Evolutionary conservation across 345 rosid genomes (phyloP), one percentile per base, ranked within the genome.

Genomic region (Gossypium raimondii): DNA sequence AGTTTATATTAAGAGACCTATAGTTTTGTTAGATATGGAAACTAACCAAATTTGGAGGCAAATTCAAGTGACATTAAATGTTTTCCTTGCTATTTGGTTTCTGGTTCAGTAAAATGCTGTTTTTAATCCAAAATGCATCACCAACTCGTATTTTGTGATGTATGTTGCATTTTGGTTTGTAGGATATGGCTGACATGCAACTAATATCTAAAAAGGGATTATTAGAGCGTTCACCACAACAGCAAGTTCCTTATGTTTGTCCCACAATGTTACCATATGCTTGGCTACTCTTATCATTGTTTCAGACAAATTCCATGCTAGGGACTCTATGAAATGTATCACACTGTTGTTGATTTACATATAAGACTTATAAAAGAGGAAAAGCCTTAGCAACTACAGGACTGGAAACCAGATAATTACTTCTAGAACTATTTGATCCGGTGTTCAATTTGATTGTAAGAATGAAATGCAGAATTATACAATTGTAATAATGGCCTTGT

Each of bases 61-160:
- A 47, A 22, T 47, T 67, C 34, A 5, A 1, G 53, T 67, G 20
- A 41, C 10, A 41, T 41, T 41, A n/a, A 65, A 65, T 43, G 51
- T 43, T 43, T 9, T 22, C 48, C 11, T 22, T 63, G 67, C 34
- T 38, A 67, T 70, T 70, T 70, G 74, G 50, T 53, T 52, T 70
- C 50, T 53, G 20, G 34, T 55, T 53, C 50, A 3, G n/a, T 68
- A 12, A 52, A n/a, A 56, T 53, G 48, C 50, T 27, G 13, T 17
- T 53, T 55, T 48, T 13, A 67, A 67, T 41, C 20, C 56, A 48
- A 67, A 67, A 47, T 48, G 44, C 44, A 24, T 48, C 53, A 13
- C 22, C 50, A 25, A 50, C 43, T 67, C 20, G 43, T 45, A 16
- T 48, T 25, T 68, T 58, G 16, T 50, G 58, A 9, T 7, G 7